Conservation (phyloP, 2,329 filamentous ascomycete species). For the Anthostomella pinea region DNA sequence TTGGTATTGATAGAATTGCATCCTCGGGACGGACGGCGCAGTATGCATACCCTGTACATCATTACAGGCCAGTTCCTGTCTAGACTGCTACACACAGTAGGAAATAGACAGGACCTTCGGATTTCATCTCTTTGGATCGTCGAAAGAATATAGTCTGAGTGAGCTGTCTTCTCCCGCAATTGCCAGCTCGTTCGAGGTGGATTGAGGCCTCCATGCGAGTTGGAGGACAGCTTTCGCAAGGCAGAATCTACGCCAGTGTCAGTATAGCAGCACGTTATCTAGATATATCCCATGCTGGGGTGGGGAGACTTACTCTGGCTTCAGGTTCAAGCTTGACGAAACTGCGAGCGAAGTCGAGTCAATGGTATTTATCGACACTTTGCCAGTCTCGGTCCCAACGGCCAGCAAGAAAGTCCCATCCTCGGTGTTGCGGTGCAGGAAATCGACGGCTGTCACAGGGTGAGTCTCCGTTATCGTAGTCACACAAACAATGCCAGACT, state of each 20-base stretch:
- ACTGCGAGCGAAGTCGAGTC: slow-evolving; percentile 37
- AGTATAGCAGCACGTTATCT: slow-evolving; percentile 5
- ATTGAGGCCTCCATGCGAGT: slow-evolving; percentile 64
- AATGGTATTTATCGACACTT: slow-evolving; percentile 43
- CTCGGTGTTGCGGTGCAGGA: slow-evolving; percentile 42
- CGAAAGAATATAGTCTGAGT: slow-evolving; percentile 53
- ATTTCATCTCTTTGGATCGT: slow-evolving; percentile 17
- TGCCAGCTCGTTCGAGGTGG: slow-evolving; percentile 40
- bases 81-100: slow-evolving; percentile 5
- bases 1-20: background rate
- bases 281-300: background rate
- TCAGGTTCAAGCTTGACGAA: slow-evolving; percentile 34
- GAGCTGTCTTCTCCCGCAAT: slow-evolving; percentile 61
- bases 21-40: slow-evolving; percentile 2
- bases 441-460: slow-evolving; percentile 71
- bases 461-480: slow-evolving; percentile 52
- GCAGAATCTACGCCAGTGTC: slow-evolving; percentile 40
- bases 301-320: slow-evolving; percentile 38
- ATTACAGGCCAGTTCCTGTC: no score
- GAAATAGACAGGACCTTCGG: slow-evolving; percentile 2
- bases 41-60: no score
- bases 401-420: slow-evolving; percentile 44
- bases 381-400: slow-evolving; percentile 56
- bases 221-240: slow-evolving; percentile 65
- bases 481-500: slow-evolving; percentile 47